phyloP scores from a whole-genome alignment of 768 basidiomycete genomes.

The Rhizopogon roseolus region DNA sequence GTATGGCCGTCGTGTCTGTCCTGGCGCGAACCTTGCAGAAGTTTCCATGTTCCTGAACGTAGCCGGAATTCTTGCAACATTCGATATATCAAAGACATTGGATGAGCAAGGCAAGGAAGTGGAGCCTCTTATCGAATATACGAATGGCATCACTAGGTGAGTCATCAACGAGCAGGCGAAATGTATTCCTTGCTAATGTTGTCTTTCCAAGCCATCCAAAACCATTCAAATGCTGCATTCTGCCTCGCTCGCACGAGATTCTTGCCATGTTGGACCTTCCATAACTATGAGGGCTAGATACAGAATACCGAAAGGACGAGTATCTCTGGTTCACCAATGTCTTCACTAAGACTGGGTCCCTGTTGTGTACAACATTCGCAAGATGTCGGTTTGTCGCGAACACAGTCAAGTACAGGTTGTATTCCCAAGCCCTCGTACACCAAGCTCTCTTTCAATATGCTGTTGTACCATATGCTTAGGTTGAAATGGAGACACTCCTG shows the following conservation, averaged over 20 bases:
- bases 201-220: constrained; percentile 1
- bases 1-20: no score
- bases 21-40: no score
- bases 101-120: no score
- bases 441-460: no score
- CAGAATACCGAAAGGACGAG: no score
- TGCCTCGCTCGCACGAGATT: background rate
- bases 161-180: background rate
- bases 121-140: constrained; percentile 16
- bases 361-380: no score
- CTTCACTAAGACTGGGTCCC: background rate
- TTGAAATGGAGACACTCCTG: no score
- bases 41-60: constrained; percentile 29
- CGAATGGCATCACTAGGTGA: constrained; percentile 25
- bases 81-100: constrained; percentile 25
- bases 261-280: background rate
- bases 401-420: no score
- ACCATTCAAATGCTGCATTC: constrained; percentile 2
- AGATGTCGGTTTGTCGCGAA: no score
- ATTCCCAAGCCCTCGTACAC: no score
- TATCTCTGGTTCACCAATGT: constrained; percentile 8
- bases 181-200: no score
- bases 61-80: constrained; percentile 29
- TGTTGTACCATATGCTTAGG: no score
- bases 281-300: background rate